phyloP scores from a whole-genome alignment of 768 basidiomycete species.

The Mrakia frigida region DNA sequence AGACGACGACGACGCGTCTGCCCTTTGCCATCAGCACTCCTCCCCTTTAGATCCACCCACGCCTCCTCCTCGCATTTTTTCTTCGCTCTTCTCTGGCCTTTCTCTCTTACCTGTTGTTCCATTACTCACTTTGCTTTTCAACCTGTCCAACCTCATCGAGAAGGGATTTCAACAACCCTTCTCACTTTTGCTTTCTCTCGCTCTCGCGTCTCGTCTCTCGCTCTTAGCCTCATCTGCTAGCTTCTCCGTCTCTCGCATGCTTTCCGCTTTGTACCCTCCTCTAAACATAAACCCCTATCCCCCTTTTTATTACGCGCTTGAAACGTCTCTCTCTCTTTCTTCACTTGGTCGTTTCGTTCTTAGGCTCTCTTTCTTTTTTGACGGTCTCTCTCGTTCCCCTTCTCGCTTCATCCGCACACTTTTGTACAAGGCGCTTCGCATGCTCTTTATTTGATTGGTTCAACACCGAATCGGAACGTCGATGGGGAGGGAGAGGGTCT shows the following conservation, averaged over 20 bases:
- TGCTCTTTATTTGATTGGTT: neutral
- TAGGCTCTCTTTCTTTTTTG: too few relatives aligned
- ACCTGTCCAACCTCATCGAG: neutral
- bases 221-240: too few relatives aligned
- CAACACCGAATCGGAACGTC: neutral
- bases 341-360: neutral
- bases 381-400: neutral
- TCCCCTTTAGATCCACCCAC: neutral
- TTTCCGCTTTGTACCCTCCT: neutral
- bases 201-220: too few relatives aligned
- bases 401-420: neutral
- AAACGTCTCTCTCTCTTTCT: neutral
- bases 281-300: neutral
- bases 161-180: constrained; percentile 6
- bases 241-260: constrained; percentile 6
- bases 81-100: neutral
- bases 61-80: neutral
- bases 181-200: too few relatives aligned
- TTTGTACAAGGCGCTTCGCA: constrained; percentile 51
- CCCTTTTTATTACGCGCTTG: neutral
- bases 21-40: neutral
- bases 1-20: neutral
- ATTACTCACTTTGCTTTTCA: too few relatives aligned
- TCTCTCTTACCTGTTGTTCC: neutral
- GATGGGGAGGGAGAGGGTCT: neutral